Conservation (phyloP, 1,284 basidiomycete genomes). For the Ganoderma sinense region DNA sequence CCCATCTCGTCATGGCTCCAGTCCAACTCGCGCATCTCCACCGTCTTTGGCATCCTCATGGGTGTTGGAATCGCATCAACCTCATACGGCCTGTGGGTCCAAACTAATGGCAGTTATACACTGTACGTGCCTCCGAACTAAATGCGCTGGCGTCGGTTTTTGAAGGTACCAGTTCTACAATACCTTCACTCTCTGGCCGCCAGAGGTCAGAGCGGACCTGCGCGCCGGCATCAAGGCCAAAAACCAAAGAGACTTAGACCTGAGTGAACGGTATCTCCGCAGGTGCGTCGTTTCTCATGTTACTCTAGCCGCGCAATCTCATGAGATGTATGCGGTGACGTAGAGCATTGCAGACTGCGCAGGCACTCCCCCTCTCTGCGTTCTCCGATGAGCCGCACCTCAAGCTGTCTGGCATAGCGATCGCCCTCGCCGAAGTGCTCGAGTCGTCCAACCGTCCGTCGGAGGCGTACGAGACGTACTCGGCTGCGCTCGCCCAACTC, state of each 20-base stretch:
- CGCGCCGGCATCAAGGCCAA: conserved; percentile 72
- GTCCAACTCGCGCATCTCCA: conserved; percentile 45
- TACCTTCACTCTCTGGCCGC: conserved; percentile 71
- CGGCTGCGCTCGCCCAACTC: conserved; percentile 48
- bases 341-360: conserved; percentile 71
- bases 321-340: conserved; percentile 12
- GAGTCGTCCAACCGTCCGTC: conserved; percentile 54
- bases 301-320: conserved; percentile 3
- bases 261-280: conserved; percentile 60
- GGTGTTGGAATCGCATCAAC: conserved; percentile 56
- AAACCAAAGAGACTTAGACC: conserved; percentile 62
- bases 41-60: conserved; percentile 57
- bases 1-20: conserved; percentile 22
- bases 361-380: conserved; percentile 53
- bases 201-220: conserved; percentile 66
- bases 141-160: background rate
- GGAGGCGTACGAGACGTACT: conserved; percentile 62
- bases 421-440: conserved; percentile 67
- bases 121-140: background rate
- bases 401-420: conserved; percentile 76
- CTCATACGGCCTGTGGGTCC: conserved; percentile 62
- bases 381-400: conserved; percentile 65
- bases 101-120: background rate
- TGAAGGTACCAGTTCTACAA: conserved; percentile 69
- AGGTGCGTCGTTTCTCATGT: conserved; percentile 50